These are phyloP conservation scores for Arabidopsis arenosa DNA, from an alignment of 345 rosid species.

Conservation along the genomic window DNA sequence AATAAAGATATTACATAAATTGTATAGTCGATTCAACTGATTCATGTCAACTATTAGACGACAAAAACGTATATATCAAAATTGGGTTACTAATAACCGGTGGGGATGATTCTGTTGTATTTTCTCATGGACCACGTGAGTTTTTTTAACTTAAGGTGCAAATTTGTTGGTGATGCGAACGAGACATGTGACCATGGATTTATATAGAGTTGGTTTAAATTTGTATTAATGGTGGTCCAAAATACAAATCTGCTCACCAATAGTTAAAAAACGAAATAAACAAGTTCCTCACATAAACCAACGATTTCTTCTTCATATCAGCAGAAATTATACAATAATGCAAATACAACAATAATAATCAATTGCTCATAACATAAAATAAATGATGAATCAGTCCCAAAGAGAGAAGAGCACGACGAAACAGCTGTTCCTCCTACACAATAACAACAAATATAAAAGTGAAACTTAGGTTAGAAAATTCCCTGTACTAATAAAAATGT, in stretches of 20 bases:
- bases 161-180: constrained; percentile 2
- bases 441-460: neutral
- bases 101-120: constrained; percentile 25
- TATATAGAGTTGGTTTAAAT: neutral
- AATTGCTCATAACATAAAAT: constrained; percentile 28
- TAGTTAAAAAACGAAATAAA: neutral
- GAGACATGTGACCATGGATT: constrained; percentile 20
- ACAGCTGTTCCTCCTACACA: constrained; percentile 31
- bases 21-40: neutral
- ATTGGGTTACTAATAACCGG: constrained; percentile 2
- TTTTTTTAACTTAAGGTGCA: neutral
- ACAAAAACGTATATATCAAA: neutral
- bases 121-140: constrained; percentile 17
- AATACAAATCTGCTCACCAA: neutral
- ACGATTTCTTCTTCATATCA: constrained; percentile 30
- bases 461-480: constrained; percentile 1
- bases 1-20: neutral
- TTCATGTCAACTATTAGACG: neutral
- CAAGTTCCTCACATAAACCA: constrained; percentile 31
- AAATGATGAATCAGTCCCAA: constrained; percentile 36
- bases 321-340: constrained; percentile 1
- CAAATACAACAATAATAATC: constrained; percentile 28
- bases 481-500: neutral
- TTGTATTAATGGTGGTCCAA: constrained; percentile 1
- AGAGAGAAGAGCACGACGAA: constrained; percentile 9